Evolutionary conservation across 176 grass and related monocot species (phyloP), one percentile per base, ranked within the genome.

Genomic region (Areca catechu): DNA sequence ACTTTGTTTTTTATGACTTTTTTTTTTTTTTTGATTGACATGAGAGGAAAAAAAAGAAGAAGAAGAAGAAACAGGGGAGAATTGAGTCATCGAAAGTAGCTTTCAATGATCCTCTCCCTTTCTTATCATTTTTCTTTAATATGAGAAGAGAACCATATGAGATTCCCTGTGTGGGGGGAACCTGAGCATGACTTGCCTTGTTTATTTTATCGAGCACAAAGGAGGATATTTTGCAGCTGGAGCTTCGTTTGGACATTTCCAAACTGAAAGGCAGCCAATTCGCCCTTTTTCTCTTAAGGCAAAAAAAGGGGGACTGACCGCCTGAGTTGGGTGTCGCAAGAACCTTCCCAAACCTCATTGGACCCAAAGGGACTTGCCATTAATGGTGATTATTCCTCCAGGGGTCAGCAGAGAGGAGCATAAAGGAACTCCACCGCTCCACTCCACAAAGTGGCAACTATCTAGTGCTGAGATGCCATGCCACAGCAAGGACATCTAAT

Each of bases 381-480:
- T 81, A 69, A 28, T 75, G 53, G 23, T 17, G 70, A 71, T 74
- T 62, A 77, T 86, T 86, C 56, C 34, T 12, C 14, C 69, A 64
- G 67, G 16, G 74, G 56, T 56, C 51, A 78, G 77, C 69, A 81
- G 80, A 77, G 73, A 78, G 71, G 60, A 74, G 60, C 12, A 43
- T 43, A 43, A 43, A 43, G 19, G 30, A 57, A 50, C 29, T 54
- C 16, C 15, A 78, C 51, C 70, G 19, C 59, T 19, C 24, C 61
- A 80, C 77, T 68, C 37, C 77, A 64, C 52, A 80, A 74, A 80
- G 64, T 68, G 57, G 57, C 15, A 9, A 51, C 66, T 0, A 27
- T 37, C 34, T 43, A 43, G 63, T 24, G n/a, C 12, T 24, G 25
- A 63, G 69, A 53, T 74, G 57, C 51, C 74, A 64, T 21, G 24